Evolutionary conservation across 768 basidiomycete species (phyloP).

Genomic region (Amanita pallidorosea): DNA sequence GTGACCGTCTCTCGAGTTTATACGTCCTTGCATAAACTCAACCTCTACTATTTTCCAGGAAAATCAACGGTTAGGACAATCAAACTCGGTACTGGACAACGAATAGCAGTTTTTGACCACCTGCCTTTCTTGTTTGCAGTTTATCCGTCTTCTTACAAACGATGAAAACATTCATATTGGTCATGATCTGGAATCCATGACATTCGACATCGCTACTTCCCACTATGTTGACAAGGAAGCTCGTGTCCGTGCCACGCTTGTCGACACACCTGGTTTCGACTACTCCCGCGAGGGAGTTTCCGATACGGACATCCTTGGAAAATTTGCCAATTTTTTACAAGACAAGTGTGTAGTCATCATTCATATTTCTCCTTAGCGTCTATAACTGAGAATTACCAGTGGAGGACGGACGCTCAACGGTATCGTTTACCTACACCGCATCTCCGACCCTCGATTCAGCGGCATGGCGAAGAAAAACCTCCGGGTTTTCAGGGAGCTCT

Average conservation of each 20-base stretch:
- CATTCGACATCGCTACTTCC: constrained; percentile 16
- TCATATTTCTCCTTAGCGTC: not conserved
- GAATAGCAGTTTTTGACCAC: not conserved
- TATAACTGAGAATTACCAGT: not conserved
- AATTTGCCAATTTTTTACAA: constrained; percentile 16
- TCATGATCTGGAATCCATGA: constrained; percentile 28
- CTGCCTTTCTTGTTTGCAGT: constrained; percentile 14
- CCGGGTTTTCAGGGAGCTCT: constrained; percentile 35
- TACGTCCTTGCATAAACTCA: not conserved
- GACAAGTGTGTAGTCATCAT: constrained; percentile 8
- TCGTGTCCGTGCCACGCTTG: constrained; percentile 15
- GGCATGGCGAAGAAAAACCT: constrained; percentile 32
- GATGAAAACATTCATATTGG: constrained; percentile 25
- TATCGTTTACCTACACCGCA: constrained; percentile 32
- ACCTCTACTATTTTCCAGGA: not conserved
- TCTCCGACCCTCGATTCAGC: constrained; percentile 26
- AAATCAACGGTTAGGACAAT: not conserved
- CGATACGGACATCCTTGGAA: constrained; percentile 24
- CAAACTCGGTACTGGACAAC: not conserved
- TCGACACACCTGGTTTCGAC: constrained; percentile 38
- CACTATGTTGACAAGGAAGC: not conserved
- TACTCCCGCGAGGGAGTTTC: constrained; percentile 17
- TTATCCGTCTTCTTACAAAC: constrained; percentile 27
- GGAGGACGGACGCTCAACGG: constrained; percentile 21
- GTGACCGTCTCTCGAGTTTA: not conserved